phyloP scores from a whole-genome alignment of 495 filamentous ascomycete species.

The Trichocladium antarcticum region DNA sequence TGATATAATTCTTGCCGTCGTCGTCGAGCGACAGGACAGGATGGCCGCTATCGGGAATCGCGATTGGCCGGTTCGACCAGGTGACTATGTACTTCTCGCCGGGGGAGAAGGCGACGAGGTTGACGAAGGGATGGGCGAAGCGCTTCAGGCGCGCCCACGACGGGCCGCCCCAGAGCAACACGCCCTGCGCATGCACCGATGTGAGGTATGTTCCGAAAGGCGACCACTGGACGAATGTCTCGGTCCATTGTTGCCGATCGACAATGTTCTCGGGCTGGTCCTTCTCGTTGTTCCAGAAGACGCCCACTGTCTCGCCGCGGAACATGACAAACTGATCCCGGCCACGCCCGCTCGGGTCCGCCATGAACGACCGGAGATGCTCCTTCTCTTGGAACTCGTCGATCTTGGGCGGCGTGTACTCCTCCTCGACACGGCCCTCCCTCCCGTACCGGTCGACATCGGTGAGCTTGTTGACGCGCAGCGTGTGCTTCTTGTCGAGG shows the following conservation, averaged over 20 bases:
- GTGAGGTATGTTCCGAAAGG: constrained; percentile 87
- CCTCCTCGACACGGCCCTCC: constrained; percentile 84
- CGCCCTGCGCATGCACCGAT: constrained; percentile 88
- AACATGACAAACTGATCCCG: constrained; percentile 93
- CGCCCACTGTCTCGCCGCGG: constrained; percentile 76
- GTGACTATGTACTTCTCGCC: constrained; percentile 88
- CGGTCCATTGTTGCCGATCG: constrained; percentile 90
- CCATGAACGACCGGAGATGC: constrained; percentile 87
- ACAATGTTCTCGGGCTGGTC: constrained; percentile 79
- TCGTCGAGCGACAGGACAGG: constrained; percentile 76
- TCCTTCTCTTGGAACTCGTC: constrained; percentile 82
- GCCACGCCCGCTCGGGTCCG: constrained; percentile 71
- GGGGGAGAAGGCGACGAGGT: constrained; percentile 91
- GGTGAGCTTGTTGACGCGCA: constrained; percentile 93
- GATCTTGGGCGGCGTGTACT: constrained; percentile 66
- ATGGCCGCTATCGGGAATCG: constrained; percentile 74
- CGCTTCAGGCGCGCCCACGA: constrained; percentile 83
- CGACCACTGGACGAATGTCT: constrained; percentile 95
- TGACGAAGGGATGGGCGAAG: constrained; percentile 89
- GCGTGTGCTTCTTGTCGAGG: constrained; percentile 90
- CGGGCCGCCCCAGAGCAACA: constrained; percentile 89
- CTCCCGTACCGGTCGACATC: constrained; percentile 93
- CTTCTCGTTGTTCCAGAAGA: constrained; percentile 97
- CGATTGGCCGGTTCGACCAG: constrained; percentile 87
- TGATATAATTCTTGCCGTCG: constrained; percentile 97